Evolutionary conservation across 1,139 yeast genomes (phyloP), one percentile per base, ranked within the genome.

Genomic region (Debaryomyces coudertii): DNA sequence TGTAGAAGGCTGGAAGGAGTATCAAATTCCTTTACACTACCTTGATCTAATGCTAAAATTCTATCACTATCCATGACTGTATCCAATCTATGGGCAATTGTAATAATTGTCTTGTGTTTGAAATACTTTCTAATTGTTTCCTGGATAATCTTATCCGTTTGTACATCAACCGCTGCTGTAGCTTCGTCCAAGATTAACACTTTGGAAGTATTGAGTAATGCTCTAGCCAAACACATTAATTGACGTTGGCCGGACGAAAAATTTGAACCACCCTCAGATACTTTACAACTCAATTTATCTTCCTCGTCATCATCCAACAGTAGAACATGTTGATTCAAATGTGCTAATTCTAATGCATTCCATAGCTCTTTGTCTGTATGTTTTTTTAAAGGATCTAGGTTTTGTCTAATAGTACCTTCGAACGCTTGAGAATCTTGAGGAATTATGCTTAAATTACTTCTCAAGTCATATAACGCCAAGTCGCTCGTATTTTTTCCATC

Each of bases 31-130:
- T 73, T 76, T 7, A 87, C 77, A 48, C 72, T 69, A 6, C 96
- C 96, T 28, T 73, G 69, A 40, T 86, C 92, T 49, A 89, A 69
- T 2, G 86, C 86, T 38, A 86, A 67, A 40, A 89, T 85, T 47
- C 77, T 76, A 56, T 89, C 96, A 57, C 87, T 83, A 55, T 87
- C 93, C 76, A 87, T 70, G 41, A 89, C 88, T 0, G 96, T 89
- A 54, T 89, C 90, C 46, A 89, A 73, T 47, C 96, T 74, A 57
- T 88, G 96, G 0, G 96, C 96, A 55, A 88, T 87, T 0, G 95
- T 87, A 41, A 88, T 66, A 48, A 87, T 86, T 0, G 95, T 87
- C 57, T 85, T 77, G 51, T 83, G 76, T 41, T 67, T 70, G 61
- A 87, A 87, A 56, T 82, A 83, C 2, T 66, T 59, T 47, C 92